Base-by-base conservation (phyloP, 1,284 basidiomycete species). In the Sporisorium iseilematis-ciliati region DNA sequence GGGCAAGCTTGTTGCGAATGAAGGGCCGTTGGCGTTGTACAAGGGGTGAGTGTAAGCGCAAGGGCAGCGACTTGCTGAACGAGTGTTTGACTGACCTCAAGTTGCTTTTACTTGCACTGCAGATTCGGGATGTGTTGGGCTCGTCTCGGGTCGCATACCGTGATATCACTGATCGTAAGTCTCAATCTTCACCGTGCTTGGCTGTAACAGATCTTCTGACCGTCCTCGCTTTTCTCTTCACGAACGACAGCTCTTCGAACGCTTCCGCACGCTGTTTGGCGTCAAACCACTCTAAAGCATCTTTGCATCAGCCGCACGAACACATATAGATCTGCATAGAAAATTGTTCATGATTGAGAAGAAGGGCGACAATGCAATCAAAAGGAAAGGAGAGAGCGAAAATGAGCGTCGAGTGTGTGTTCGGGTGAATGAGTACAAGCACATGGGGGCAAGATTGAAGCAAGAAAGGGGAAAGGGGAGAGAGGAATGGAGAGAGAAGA, bases 51-150 rank as follows among this genome's bases (percentile, higher is more conserved):
- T 63, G 35, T 33, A 31, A 8, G 29, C 33, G 33, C 33, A 33
- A 6, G 2, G 16, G 14, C 1, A n/a, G 5, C 8, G 1, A 18
- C 11, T 14, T 21, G 12, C 2, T 10, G 4, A 12, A 51, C 20
- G 23, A 12, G 12, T 4, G 23, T n/a, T 16, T n/a, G n/a, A 43
- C 48, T 49, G 23, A 51, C 54, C 20, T 20, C 45, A 23, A 20
- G 8, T 55, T 12, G 18, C 4, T 14, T 38, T 11, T 49, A 5
- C 29, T 35, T 49, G 23, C 43, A 26, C 29, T 31, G 26, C 55
- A 68, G 71, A 7, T 79, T 80, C 57, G 72, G 54, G 11, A 81
- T 81, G 79, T 81, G 79, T 38, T 81, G 79, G 78, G 66, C 74
- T 3, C 58, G 79, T 18, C 62, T 81, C 5, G 79, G 79, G 26